phyloP scores from a whole-genome alignment of 148 eudicot species.

The Silene uniflora region DNA sequence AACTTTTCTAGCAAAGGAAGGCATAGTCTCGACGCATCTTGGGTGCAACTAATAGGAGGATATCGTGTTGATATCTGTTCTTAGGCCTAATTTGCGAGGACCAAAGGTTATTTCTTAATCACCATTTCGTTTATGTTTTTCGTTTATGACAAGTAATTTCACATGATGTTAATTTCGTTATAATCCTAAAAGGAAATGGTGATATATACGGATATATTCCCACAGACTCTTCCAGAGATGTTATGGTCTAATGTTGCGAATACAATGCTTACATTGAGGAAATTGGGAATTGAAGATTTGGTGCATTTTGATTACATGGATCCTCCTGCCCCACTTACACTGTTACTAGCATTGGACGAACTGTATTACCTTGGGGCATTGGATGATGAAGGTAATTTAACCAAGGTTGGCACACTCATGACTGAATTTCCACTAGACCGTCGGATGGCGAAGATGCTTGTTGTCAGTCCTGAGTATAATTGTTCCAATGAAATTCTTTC shows the following conservation, averaged over 20 bases:
- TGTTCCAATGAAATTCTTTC: slow-evolving; percentile 85
- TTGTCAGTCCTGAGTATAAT: slow-evolving; percentile 66
- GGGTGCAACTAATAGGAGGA: too few species aligned
- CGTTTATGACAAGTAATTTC: too few species aligned
- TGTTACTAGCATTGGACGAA: slow-evolving; percentile 83
- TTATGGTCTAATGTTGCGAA: slow-evolving; percentile 83
- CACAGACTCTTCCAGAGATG: slow-evolving; percentile 87
- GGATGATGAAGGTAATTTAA: slow-evolving; percentile 86
- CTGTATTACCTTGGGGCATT: slow-evolving; percentile 79
- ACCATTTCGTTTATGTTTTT: too few species aligned
- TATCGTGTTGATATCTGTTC: too few species aligned
- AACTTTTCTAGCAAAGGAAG: too few species aligned
- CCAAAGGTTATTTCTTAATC: too few species aligned
- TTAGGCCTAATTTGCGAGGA: too few species aligned
- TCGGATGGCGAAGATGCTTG: slow-evolving; percentile 88
- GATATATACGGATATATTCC: too few species aligned
- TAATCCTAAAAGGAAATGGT: too few species aligned
- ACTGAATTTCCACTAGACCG: slow-evolving; percentile 87
- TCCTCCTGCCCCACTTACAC: slow-evolving; percentile 87
- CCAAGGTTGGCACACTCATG: slow-evolving; percentile 70
- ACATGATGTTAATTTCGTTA: too few species aligned
- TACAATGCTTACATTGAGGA: slow-evolving; percentile 78
- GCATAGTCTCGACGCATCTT: too few species aligned
- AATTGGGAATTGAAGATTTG: slow-evolving; percentile 84
- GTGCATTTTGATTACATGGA: slow-evolving; percentile 97